Conservation (phyloP, 805 yeast genomes). For the Wickerhamiella kurtzmanii region DNA sequence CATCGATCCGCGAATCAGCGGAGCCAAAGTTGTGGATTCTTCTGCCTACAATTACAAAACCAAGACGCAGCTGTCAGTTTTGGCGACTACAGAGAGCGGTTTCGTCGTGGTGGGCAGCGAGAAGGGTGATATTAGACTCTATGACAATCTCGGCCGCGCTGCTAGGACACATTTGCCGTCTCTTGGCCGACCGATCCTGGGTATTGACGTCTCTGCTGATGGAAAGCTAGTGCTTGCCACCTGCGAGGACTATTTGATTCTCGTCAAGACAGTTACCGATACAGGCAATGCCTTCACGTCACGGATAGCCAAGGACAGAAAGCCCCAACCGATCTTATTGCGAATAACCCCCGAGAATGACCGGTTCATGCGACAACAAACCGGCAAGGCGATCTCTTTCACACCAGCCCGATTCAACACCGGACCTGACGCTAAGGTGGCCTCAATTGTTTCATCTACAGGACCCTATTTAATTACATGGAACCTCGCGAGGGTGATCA, state of each 20-base stretch:
- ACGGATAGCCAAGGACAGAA: conserved; percentile 48
- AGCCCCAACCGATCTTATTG: conserved; percentile 58
- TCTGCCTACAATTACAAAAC: conserved; percentile 43
- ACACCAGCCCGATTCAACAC: conserved; percentile 68
- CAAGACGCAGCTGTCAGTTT: conserved; percentile 38
- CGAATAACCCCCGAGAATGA: conserved; percentile 60
- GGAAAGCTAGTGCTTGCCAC: conserved; percentile 78
- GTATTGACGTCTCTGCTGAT: conserved; percentile 59
- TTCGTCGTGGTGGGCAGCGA: conserved; percentile 61
- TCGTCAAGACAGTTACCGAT: conserved; percentile 53
- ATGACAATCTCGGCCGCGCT: conserved; percentile 54
- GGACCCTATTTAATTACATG: conserved; percentile 78
- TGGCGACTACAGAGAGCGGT: conserved; percentile 64
- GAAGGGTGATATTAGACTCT: conserved; percentile 64
- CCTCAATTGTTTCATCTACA: conserved; percentile 58
- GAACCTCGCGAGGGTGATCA: conserved; percentile 50
- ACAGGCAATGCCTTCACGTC: conserved; percentile 56
- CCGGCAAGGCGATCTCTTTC: conserved; percentile 40
- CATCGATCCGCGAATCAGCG: conserved; percentile 63
- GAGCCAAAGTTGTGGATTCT: conserved; percentile 43
- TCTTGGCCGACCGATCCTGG: conserved; percentile 58
- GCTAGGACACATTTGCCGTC: conserved; percentile 77
- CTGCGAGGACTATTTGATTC: conserved; percentile 53
- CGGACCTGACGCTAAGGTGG: conserved; percentile 50
- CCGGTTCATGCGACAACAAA: conserved; percentile 42